Evolutionary conservation across 257 asterid species (phyloP), one percentile per base, ranked within the genome.

Genomic region (Anisodus acutangulus): DNA sequence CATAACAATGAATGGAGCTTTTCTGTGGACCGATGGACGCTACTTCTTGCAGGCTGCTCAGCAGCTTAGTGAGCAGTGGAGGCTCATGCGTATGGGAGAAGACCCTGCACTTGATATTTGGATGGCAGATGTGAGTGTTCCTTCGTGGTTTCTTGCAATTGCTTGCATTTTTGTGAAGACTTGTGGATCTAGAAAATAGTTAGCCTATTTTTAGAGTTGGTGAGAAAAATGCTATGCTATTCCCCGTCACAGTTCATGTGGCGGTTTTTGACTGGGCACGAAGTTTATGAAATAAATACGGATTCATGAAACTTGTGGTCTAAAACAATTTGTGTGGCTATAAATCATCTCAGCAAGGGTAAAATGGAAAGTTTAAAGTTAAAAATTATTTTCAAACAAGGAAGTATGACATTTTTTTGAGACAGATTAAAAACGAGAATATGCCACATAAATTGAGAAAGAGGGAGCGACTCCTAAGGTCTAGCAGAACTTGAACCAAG

Each of bases 21-120:
- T 93, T 55, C 91, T 96, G 31, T 94, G 99, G 99, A 96, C 99
- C 17, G 99, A 96, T 86, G 99, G 98, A 37, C 89, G 98, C 35
- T 96, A 96, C 88, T 96, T 96, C 88, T 88, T 96, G 87, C 99
- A 96, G 91, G 98, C 99, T 72, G 89, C 89, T 51, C 92, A 92
- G 39, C 93, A 96, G 90, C 99, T 96, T 78, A 87, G 93, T 81
- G 85, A 86, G 79, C 93, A 91, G 85, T 96, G 99, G 99, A 93
- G 91, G 91, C 98, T 96, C 90, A 96, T 96, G 99, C 98, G 98
- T 8, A 87, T 89, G 84, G 98, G 95, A 74, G 97, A 91, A 85
- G 98, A 96, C 76, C 97, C 98, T 54, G 51, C 91, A 72, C 95
- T 93, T 63, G 98, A 94, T 78, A 84, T 82, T 86, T 96, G 99